Percentiles rank a stretch among this genome's conserved stretches.
Evolutionary conservation across 2,329 filamentous ascomycete genomes (phyloP).

Genomic region (Aureobasidium sp.): DNA sequence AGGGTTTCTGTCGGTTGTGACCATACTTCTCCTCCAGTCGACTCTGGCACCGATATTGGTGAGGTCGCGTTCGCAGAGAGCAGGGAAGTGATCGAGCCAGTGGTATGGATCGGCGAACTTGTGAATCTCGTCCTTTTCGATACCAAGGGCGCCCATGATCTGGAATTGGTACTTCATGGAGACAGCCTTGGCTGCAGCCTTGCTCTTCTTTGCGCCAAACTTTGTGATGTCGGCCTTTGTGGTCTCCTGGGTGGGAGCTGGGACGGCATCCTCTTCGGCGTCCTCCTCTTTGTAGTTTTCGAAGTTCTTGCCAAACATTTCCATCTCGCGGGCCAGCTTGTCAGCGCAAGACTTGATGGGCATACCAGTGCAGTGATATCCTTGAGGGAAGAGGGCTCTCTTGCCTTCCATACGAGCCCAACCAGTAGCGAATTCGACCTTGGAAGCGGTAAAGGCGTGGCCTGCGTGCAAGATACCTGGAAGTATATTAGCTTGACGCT

Average conservation of each 20-base stretch:
- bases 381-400: conserved; percentile 78
- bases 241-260: conserved; percentile 55
- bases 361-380: conserved; percentile 96
- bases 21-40: conserved; percentile 87
- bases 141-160: conserved; percentile 87
- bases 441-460: conserved; percentile 85
- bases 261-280: conserved; percentile 40
- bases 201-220: conserved; percentile 87
- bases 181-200: conserved; percentile 80
- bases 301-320: conserved; percentile 82
- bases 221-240: conserved; percentile 80
- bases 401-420: conserved; percentile 89
- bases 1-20: conserved; percentile 93
- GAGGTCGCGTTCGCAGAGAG: conserved; percentile 71
- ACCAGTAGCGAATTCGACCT: conserved; percentile 86
- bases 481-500: too few species aligned
- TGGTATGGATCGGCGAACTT: conserved; percentile 84
- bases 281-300: conserved; percentile 64
- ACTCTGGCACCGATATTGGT: conserved; percentile 78
- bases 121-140: conserved; percentile 82
- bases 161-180: conserved; percentile 95
- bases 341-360: conserved; percentile 96
- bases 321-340: conserved; percentile 84
- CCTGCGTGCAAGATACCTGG: conserved; percentile 69
- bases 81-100: conserved; percentile 89